These are phyloP conservation scores for Xylaria sp. DNA, from an alignment of 2,329 filamentous ascomycete species.

Conservation along the genomic window DNA sequence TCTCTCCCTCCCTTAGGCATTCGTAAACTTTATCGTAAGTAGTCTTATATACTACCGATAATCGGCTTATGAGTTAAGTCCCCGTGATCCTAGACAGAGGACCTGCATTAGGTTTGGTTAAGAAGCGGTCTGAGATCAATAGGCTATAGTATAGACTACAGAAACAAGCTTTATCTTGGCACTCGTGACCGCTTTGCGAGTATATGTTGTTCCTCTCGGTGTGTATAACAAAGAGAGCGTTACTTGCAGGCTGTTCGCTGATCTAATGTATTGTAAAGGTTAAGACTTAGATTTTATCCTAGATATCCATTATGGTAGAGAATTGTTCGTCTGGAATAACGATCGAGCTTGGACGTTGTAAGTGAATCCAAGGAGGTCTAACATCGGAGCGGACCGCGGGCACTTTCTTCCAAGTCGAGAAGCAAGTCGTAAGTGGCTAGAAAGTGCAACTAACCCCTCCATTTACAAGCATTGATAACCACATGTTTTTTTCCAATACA, in stretches of 20 bases:
- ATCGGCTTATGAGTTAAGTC: background rate
- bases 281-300: no score
- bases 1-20: background rate
- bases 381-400: no score
- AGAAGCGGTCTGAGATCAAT: slow-evolving; percentile 4
- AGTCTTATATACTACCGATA: background rate
- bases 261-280: background rate
- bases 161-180: background rate
- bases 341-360: no score
- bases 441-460: background rate
- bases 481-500: background rate
- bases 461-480: background rate
- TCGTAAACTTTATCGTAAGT: background rate
- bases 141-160: background rate
- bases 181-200: background rate
- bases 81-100: background rate
- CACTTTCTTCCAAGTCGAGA: background rate
- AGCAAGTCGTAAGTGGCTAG: background rate
- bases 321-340: no score
- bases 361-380: no score
- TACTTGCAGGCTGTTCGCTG: background rate
- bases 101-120: background rate
- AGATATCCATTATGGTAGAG: no score
- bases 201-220: background rate
- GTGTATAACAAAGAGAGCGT: background rate